Conservation (phyloP, 352 stramenopile species). For the Globisporangium carolinianum region DNA sequence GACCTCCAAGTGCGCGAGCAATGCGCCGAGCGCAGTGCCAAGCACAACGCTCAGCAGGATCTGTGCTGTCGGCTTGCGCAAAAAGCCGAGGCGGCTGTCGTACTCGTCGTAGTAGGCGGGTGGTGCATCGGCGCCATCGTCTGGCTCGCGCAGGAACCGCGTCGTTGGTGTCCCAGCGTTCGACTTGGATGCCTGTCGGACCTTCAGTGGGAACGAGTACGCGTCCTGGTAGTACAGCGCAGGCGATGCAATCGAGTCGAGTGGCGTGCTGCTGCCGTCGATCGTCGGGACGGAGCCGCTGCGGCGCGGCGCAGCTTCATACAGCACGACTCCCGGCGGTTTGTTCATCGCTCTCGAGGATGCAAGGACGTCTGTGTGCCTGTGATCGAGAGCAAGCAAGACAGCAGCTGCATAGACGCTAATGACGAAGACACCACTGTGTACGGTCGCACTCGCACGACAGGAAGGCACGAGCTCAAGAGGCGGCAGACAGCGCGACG, state of each 20-base stretch:
- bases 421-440: too few species aligned
- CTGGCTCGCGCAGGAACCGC: slow-evolving; percentile 7
- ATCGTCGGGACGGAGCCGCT: slow-evolving; percentile 7
- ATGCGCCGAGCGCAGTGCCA: slow-evolving; percentile 23
- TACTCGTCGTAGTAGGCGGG: slow-evolving; percentile 8
- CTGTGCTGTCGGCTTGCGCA: slow-evolving; percentile 28
- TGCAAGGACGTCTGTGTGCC: background rate
- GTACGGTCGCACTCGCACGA: too few species aligned
- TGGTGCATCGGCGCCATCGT: background rate
- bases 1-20: slow-evolving; percentile 26
- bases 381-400: too few species aligned
- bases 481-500: too few species aligned
- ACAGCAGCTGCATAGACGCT: too few species aligned
- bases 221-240: slow-evolving; percentile 31
- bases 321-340: slow-evolving; percentile 10
- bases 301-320: slow-evolving; percentile 2
- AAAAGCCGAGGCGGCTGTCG: slow-evolving; percentile 16
- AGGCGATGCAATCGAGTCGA: slow-evolving; percentile 32
- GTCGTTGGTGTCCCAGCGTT: slow-evolving; percentile 3
- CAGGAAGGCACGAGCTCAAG: too few species aligned
- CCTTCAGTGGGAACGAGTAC: slow-evolving; percentile 18
- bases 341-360: slow-evolving; percentile 2
- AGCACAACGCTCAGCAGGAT: slow-evolving; percentile 32
- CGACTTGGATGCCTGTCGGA: slow-evolving; percentile 7
- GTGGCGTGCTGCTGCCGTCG: slow-evolving; percentile 14